Evolutionary conservation across 768 basidiomycete species (phyloP).

Genomic region (Pleurotus salmoneostramineus): DNA sequence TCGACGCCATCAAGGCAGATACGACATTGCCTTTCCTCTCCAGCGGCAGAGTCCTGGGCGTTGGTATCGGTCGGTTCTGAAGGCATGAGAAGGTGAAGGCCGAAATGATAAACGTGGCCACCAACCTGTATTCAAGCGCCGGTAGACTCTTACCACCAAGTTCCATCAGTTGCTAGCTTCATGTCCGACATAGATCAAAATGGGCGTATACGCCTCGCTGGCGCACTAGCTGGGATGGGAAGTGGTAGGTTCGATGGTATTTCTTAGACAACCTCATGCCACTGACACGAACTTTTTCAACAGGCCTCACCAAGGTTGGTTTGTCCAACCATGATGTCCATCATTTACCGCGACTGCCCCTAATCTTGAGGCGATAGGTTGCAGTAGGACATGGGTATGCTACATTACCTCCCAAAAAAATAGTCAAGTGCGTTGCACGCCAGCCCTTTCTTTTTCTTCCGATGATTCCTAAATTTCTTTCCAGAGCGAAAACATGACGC

Average conservation of each 20-base stretch:
- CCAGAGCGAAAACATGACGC: neutral
- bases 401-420: too few species aligned
- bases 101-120: neutral
- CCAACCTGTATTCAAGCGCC: too few species aligned
- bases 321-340: conserved; percentile 7
- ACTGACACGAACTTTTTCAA: too few species aligned
- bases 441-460: neutral
- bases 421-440: neutral
- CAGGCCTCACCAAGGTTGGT: conserved; percentile 50
- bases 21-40: conserved; percentile 67
- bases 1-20: conserved; percentile 76
- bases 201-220: conserved; percentile 45
- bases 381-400: conserved; percentile 67
- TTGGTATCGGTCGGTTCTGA: neutral
- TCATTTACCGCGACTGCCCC: neutral
- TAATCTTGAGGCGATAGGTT: conserved; percentile 33
- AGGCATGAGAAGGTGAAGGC: neutral
- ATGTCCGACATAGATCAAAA: conserved; percentile 10
- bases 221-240: conserved; percentile 55
- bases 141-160: too few species aligned
- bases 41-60: conserved; percentile 7
- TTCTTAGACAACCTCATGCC: too few species aligned
- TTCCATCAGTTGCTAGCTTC: neutral
- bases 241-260: conserved; percentile 36
- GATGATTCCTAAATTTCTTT: neutral